Evolutionary conservation across 306 rosid genomes (phyloP), one percentile per base, ranked within the genome.

Genomic region (Bauhinia variegata): DNA sequence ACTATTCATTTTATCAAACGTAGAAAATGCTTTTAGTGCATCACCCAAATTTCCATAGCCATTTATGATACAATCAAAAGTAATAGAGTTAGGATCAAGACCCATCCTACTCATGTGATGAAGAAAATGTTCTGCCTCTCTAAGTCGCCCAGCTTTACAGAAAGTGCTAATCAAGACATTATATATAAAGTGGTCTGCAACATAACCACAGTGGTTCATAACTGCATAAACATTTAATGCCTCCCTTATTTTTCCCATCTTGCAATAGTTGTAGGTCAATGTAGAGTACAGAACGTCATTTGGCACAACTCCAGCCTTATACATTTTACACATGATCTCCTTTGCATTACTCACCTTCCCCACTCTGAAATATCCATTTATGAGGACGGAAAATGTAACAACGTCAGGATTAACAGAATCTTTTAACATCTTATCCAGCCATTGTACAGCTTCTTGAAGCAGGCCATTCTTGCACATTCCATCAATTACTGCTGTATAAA

Each of bases 381-480:
- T 83, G n/a, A 89, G 88, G 71, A 77, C 89, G 1, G 93, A 84
- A 84, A 84, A 86, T 57, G 88, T 84, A 57, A 84, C 48, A 51
- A 82, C 60, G 77, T 86, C 96, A 43, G 88, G 93, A 53, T 39
- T 23, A 12, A 79, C 67, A 41, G 81, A 76, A 75, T 57, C 77
- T 60, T 71, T 65, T 50, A 74, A 52, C 91, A 84, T 80, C 76
- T 79, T 68, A 63, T 76, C 60, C 15, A 86, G 79, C 75, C 86
- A 68, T 33, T 66, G 77, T 14, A 78, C 68, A 71, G 96, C 88
- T 73, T 89, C 91, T 56, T 73, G 73, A 66, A 84, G 84, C 70
- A 80, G 66, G 46, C 87, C 93, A 65, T 79, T 75, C 78, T 84
- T 86, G 75, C 91, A 83, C 68, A 89, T 67, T 3, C 96, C 96